Evolutionary conservation across 2,329 filamentous ascomycete species (phyloP), one percentile per base, ranked within the genome.

Genomic region (Byssochlamys sp.): DNA sequence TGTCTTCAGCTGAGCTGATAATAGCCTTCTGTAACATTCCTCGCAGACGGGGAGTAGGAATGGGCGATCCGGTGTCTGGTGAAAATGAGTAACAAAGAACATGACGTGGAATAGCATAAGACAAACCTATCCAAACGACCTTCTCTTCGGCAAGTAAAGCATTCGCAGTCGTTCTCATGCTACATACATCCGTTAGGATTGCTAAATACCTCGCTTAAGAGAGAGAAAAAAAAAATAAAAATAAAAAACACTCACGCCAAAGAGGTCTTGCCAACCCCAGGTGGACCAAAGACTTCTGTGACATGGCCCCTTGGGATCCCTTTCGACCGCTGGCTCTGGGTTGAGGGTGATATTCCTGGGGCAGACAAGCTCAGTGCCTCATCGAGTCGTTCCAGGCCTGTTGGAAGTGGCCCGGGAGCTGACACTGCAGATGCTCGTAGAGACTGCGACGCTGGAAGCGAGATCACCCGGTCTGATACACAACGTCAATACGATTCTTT

Each of bases 231-330:
- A 19, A 19, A 19, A 2, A 39, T 19, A 7, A 9, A 19, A 50
- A 29, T 9, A 28, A 58, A 53, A 19, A 19, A 19, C 19, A 75
- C 83, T 75, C 78, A 92, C 88, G 86, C 88, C 64, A 96, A 77
- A 11, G 87, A 80, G 3, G 90, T 95, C 78, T 95, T 96, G 29
- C 91, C 92, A 27, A 83, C 83, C 1, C 91, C 91, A 7, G 90
- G 87, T 10, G 91, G 90, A 0, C 92, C 92, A 82, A 89, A 95
- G 54, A 96, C 76, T 72, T 97, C 92, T 2, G 88, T 89, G 49
- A 96, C 80, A 70, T 90, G 88, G 12, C 91, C 90, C 57, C 85
- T 83, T 59, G 81, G 81, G 53, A 95, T 78, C 3, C 90, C 91
- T 19, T 81, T 80, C 56, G 66, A 54, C 39, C 27, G 62, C 63